Conservation (phyloP, 805 yeast species). For the Saturnispora halmiae region DNA sequence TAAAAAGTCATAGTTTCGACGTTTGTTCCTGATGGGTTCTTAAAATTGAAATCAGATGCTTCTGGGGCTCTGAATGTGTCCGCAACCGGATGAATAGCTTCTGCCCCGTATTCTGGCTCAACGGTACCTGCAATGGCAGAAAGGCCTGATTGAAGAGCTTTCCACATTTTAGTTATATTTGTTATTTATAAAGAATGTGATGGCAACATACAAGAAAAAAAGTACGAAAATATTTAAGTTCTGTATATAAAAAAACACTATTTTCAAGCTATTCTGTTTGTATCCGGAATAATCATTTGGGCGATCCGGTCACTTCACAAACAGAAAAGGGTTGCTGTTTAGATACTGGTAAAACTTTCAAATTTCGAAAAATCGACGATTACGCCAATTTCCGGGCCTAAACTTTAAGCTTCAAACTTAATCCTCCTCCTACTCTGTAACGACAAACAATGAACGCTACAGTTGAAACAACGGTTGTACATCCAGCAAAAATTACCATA, state of each 20-base stretch:
- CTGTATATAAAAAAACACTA: too few species aligned
- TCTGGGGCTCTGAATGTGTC: conserved; percentile 48
- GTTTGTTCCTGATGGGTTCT: conserved; percentile 66
- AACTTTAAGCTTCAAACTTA: background rate
- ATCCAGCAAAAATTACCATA: conserved; percentile 29
- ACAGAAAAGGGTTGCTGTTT: too few species aligned
- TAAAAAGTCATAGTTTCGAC: conserved; percentile 96
- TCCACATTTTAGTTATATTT: conserved; percentile 23
- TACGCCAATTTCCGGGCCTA: too few species aligned
- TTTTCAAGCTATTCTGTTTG: too few species aligned
- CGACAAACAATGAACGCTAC: conserved; percentile 17
- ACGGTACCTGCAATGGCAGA: conserved; percentile 97
- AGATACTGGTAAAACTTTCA: too few species aligned
- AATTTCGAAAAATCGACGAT: too few species aligned
- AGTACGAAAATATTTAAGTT: too few species aligned
- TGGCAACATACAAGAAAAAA: background rate
- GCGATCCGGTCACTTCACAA: too few species aligned
- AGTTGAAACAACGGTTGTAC: conserved; percentile 21
- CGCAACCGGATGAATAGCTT: conserved; percentile 74
- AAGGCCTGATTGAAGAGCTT: conserved; percentile 28
- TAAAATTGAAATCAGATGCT: conserved; percentile 67
- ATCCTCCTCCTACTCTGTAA: conserved; percentile 19
- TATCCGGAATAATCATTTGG: too few species aligned
- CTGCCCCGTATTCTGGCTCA: conserved; percentile 94
- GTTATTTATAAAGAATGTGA: background rate